phyloP scores from a whole-genome alignment of 1,139 yeast species.

The Debaryomyces sp. region DNA sequence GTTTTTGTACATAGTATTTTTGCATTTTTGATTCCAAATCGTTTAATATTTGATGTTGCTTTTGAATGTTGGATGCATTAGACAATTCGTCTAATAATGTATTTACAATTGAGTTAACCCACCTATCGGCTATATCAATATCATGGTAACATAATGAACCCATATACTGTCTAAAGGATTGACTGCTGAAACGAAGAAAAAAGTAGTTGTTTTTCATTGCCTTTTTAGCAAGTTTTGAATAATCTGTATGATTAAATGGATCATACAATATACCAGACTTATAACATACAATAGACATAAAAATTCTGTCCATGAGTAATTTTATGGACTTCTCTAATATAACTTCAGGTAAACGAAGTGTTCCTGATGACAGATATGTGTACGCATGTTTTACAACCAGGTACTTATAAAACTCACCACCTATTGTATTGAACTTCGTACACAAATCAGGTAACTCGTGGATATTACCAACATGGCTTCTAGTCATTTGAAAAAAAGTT shows the following conservation, averaged over 20 bases:
- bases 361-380: neutral
- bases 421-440: constrained; percentile 20
- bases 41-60: constrained; percentile 10
- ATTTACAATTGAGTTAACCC: constrained; percentile 19
- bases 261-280: constrained; percentile 11
- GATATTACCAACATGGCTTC: constrained; percentile 4
- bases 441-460: constrained; percentile 14
- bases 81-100: constrained; percentile 5
- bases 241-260: constrained; percentile 15
- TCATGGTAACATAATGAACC: constrained; percentile 20
- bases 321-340: neutral
- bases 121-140: constrained; percentile 13
- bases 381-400: constrained; percentile 12
- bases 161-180: constrained; percentile 25
- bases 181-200: constrained; percentile 17
- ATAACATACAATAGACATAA: constrained; percentile 18
- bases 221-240: constrained; percentile 10
- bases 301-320: constrained; percentile 20
- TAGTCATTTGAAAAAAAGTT: constrained; percentile 11
- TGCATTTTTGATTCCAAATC: constrained; percentile 2
- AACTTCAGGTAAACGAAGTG: neutral
- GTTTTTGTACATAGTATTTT: constrained; percentile 1
- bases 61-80: neutral
- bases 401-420: constrained; percentile 19
- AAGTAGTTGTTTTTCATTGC: constrained; percentile 17